Evolutionary conservation across 164 flowering plant species (phyloP).

Genomic region (Stephania yunnanensis): DNA sequence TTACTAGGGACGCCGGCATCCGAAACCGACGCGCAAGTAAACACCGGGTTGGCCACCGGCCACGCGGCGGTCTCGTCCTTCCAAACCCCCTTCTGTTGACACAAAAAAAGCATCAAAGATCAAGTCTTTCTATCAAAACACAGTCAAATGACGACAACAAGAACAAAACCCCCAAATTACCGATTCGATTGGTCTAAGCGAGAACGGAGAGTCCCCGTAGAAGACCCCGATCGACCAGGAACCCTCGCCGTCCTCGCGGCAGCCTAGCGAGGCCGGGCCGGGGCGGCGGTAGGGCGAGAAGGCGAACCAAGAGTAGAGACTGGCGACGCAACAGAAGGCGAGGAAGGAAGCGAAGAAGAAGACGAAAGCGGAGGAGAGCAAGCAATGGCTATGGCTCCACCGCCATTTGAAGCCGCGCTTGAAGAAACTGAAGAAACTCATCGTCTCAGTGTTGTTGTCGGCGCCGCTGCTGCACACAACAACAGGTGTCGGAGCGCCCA

Average conservation of each 20-base stretch:
- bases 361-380: conserved; percentile 29
- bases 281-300: conserved; percentile 28
- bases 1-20: conserved; percentile 37
- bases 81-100: conserved; percentile 48
- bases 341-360: conserved; percentile 32
- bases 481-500: conserved; percentile 19
- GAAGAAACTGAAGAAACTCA: conserved; percentile 25
- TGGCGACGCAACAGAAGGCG: conserved; percentile 35
- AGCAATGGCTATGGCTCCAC: conserved; percentile 32
- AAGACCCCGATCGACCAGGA: conserved; percentile 91
- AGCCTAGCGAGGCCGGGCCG: conserved; percentile 35
- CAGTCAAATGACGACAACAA: not conserved
- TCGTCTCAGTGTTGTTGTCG: not conserved
- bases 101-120: not conserved
- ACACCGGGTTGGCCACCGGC: conserved; percentile 70
- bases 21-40: conserved; percentile 43
- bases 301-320: conserved; percentile 40
- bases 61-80: conserved; percentile 65
- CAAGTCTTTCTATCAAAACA: not conserved
- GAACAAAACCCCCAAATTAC: conserved; percentile 26
- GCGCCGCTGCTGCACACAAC: not conserved
- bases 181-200: conserved; percentile 67
- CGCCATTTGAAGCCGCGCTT: conserved; percentile 38
- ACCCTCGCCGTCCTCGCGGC: conserved; percentile 74
- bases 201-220: conserved; percentile 79